These are phyloP conservation scores for Solanum microdontum DNA, from an alignment of 257 asterid species.

Conservation along the genomic window DNA sequence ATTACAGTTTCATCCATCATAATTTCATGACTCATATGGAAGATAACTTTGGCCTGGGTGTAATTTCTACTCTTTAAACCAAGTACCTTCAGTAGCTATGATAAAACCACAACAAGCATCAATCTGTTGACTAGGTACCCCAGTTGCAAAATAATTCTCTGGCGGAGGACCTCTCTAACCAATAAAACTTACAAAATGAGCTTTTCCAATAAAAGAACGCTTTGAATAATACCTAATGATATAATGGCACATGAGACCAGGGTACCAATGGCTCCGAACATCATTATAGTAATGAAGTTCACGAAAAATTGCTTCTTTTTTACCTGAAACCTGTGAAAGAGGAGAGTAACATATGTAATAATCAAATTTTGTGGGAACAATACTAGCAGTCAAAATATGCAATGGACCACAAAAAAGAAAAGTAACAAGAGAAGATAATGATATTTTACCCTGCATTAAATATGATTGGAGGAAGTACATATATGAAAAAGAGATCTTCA, in stretches of 20 bases:
- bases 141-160: background rate
- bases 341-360: background rate
- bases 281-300: slow-evolving; percentile 32
- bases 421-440: background rate
- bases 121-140: background rate
- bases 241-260: slow-evolving; percentile 27
- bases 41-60: background rate
- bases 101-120: background rate
- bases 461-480: slow-evolving; percentile 37
- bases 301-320: slow-evolving; percentile 41
- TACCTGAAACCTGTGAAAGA: slow-evolving; percentile 29
- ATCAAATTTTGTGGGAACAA: background rate
- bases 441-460: slow-evolving; percentile 31
- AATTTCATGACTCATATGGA: background rate
- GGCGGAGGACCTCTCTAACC: background rate
- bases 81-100: background rate
- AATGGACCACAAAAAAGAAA: background rate
- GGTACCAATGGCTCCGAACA: slow-evolving; percentile 38
- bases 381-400: background rate
- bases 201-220: background rate
- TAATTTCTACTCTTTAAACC: background rate
- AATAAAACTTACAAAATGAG: background rate
- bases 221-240: slow-evolving; percentile 18
- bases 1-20: background rate
- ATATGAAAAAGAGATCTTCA: slow-evolving; percentile 37